Percentiles rank a stretch among this genome's conserved stretches.
Evolutionary conservation across 1,284 basidiomycete genomes (phyloP).

Genomic region (Cryptococcus sp.): DNA sequence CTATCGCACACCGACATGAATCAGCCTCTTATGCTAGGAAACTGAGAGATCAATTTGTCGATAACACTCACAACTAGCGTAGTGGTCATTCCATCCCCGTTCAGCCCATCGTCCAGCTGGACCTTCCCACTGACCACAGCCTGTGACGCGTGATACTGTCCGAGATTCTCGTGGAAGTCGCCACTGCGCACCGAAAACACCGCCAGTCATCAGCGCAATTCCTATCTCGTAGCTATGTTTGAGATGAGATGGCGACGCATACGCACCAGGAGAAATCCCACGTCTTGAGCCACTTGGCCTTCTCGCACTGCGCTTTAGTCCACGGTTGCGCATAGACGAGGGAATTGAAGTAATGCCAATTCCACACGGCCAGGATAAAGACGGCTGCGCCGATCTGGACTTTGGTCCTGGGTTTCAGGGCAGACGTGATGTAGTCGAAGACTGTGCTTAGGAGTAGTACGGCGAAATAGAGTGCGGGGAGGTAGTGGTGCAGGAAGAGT

Average conservation of each 20-base stretch:
- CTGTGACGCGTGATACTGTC: slow-evolving; percentile 31
- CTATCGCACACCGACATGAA: slow-evolving; percentile 10
- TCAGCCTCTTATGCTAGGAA: not conserved
- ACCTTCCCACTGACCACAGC: slow-evolving; percentile 31
- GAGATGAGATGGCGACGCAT: slow-evolving; percentile 3
- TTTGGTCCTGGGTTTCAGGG: slow-evolving; percentile 71
- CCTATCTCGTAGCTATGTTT: slow-evolving; percentile 3
- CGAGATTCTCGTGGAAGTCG: slow-evolving; percentile 46
- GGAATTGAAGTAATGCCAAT: slow-evolving; percentile 78
- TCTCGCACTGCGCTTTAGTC: slow-evolving; percentile 77
- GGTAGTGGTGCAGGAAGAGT: slow-evolving; percentile 95
- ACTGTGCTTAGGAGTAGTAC: slow-evolving; percentile 75
- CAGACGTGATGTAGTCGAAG: slow-evolving; percentile 83
- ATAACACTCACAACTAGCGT: slow-evolving; percentile 29
- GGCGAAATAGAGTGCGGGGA: slow-evolving; percentile 92
- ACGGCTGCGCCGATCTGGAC: slow-evolving; percentile 77
- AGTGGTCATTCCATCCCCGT: slow-evolving; percentile 27
- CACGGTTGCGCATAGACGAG: slow-evolving; percentile 82
- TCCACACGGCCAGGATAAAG: slow-evolving; percentile 71
- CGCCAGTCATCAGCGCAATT: slow-evolving; percentile 1
- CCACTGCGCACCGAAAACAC: slow-evolving; percentile 22
- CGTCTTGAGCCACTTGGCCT: slow-evolving; percentile 79
- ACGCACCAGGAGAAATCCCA: slow-evolving; percentile 95
- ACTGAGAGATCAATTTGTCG: not conserved
- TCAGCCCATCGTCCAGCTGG: slow-evolving; percentile 21